Percentiles rank a stretch among this genome's conserved stretches.
Evolutionary conservation across 164 flowering plant species (phyloP).

Genomic region (Akebia trifoliata): DNA sequence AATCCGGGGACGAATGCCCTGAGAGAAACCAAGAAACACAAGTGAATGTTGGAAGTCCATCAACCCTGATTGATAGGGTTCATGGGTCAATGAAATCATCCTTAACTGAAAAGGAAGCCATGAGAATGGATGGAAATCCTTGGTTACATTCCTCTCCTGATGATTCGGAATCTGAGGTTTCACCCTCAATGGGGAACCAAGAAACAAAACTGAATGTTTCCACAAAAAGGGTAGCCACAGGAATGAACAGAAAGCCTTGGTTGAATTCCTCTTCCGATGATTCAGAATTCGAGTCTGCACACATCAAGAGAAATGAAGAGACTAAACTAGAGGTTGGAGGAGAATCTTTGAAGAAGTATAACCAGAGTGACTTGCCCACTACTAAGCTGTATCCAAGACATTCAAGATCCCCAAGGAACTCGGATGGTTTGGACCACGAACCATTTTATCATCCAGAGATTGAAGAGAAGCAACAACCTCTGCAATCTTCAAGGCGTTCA

Average conservation of each 20-base stretch:
- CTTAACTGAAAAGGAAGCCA: slow-evolving; percentile 3
- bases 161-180: slow-evolving; percentile 22
- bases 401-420: slow-evolving; percentile 11
- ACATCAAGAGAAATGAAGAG: slow-evolving; percentile 5
- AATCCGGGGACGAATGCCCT: neutral
- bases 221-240: neutral
- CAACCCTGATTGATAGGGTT: slow-evolving; percentile 6
- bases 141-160: slow-evolving; percentile 16
- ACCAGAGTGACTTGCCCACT: neutral
- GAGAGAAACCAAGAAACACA: neutral
- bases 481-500: slow-evolving; percentile 16
- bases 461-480: slow-evolving; percentile 13
- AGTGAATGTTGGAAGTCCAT: neutral
- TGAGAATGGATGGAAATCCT: neutral
- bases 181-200: slow-evolving; percentile 2
- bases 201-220: slow-evolving; percentile 9
- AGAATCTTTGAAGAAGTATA: slow-evolving; percentile 12
- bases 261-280: slow-evolving; percentile 7
- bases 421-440: slow-evolving; percentile 9
- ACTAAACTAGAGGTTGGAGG: slow-evolving; percentile 5
- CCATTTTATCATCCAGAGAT: neutral
- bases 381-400: slow-evolving; percentile 8
- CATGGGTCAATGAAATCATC: slow-evolving; percentile 14
- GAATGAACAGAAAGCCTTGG: neutral
- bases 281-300: slow-evolving; percentile 4